Percentiles rank a stretch among this genome's conserved stretches.
Conservation (phyloP, 1,284 basidiomycete species). For the Papiliotrema nemorosa region DNA sequence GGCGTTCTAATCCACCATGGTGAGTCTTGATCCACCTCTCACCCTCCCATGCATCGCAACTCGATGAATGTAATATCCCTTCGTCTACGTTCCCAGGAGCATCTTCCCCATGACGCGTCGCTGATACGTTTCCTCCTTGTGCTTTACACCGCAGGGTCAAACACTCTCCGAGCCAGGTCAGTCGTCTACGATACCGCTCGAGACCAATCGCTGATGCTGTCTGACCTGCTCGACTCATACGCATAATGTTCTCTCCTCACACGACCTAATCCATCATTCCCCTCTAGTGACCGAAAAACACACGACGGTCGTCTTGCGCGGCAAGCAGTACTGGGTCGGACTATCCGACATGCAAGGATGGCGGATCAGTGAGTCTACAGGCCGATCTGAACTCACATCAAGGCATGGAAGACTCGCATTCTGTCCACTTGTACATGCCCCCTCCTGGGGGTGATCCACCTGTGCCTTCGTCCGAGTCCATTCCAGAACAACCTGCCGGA, state of each 20-base stretch:
- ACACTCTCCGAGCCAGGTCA: constrained; percentile 49
- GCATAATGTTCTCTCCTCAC: neutral
- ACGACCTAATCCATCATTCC: constrained; percentile 5
- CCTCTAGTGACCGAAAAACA: constrained; percentile 69
- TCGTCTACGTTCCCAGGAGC: neutral
- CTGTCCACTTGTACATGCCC: constrained; percentile 62
- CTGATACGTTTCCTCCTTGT: constrained; percentile 5
- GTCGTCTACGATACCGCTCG: constrained; percentile 6
- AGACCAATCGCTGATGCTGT: constrained; percentile 6
- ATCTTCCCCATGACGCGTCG: constrained; percentile 8
- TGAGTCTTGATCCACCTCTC: constrained; percentile 1
- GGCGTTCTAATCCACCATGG: neutral
- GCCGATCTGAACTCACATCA: neutral
- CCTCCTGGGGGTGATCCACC: constrained; percentile 16
- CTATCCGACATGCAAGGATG: constrained; percentile 99
- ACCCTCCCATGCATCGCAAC: neutral
- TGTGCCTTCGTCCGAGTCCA: constrained; percentile 47
- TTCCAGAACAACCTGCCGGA: constrained; percentile 48
- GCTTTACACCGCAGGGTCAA: constrained; percentile 39
- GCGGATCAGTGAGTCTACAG: constrained; percentile 77
- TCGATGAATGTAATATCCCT: neutral
- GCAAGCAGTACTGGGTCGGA: constrained; percentile 70
- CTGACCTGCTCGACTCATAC: neutral
- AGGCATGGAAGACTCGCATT: constrained; percentile 96
- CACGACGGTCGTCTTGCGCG: constrained; percentile 70